Evolutionary conservation across 495 filamentous ascomycete species (phyloP).

Genomic region (Daldinia vernicosa): DNA sequence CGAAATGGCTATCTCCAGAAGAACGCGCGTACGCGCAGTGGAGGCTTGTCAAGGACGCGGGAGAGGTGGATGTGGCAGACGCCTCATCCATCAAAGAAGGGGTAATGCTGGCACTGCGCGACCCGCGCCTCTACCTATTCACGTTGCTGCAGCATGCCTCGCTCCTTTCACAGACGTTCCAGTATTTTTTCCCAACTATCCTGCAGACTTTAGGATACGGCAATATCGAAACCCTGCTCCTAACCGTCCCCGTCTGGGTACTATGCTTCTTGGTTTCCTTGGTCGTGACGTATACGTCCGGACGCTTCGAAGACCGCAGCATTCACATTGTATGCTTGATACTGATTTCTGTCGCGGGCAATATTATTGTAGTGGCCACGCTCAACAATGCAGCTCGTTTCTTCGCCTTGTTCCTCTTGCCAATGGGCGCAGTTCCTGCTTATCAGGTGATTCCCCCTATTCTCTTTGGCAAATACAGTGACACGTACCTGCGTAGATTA

Average conservation of each 20-base stretch:
- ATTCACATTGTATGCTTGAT: constrained; percentile 56
- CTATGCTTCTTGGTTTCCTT: constrained; percentile 49
- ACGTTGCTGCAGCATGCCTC: constrained; percentile 57
- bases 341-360: constrained; percentile 59
- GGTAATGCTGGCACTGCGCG: constrained; percentile 50
- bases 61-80: constrained; percentile 47
- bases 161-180: constrained; percentile 54
- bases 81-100: constrained; percentile 49
- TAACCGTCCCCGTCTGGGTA: constrained; percentile 62
- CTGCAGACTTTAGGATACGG: constrained; percentile 62
- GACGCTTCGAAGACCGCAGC: constrained; percentile 53
- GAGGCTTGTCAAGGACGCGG: constrained; percentile 53
- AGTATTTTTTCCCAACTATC: constrained; percentile 66
- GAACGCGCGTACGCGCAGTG: constrained; percentile 54
- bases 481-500: not conserved
- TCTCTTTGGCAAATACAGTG: not conserved
- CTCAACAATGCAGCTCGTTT: constrained; percentile 58
- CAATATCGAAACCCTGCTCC: constrained; percentile 59
- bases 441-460: constrained; percentile 42
- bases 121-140: constrained; percentile 57
- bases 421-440: constrained; percentile 58
- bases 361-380: constrained; percentile 58
- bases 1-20: constrained; percentile 54
- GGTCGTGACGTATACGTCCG: constrained; percentile 50
- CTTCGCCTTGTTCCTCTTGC: constrained; percentile 61